Conservation (phyloP, 805 yeast species). For the Spathaspora gorwiae region DNA sequence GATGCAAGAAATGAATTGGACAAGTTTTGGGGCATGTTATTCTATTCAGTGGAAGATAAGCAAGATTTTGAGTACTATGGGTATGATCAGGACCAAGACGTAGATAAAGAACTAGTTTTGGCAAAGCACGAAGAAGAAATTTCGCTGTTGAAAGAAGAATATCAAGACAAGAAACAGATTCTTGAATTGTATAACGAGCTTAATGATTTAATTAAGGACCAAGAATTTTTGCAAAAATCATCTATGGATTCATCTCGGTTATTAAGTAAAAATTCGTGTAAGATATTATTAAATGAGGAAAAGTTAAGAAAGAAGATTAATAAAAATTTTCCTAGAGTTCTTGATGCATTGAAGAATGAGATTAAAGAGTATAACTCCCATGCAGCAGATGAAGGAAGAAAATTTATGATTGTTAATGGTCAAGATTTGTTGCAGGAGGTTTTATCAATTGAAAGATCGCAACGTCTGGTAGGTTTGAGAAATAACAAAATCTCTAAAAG, state of each 20-base stretch:
- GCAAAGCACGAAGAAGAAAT: conserved; percentile 64
- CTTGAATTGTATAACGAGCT: conserved; percentile 53
- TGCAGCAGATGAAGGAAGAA: conserved; percentile 14
- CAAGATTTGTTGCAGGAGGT: conserved; percentile 42
- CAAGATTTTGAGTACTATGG: conserved; percentile 40
- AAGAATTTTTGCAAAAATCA: conserved; percentile 58
- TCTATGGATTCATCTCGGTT: conserved; percentile 78
- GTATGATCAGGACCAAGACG: conserved; percentile 26
- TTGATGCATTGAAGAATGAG: conserved; percentile 46
- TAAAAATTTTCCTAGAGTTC: conserved; percentile 63
- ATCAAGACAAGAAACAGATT: conserved; percentile 49
- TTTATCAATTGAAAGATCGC: conserved; percentile 26
- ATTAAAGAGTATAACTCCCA: conserved; percentile 45
- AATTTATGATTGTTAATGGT: conserved; percentile 40
- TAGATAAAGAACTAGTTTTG: conserved; percentile 56
- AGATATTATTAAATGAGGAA: conserved; percentile 76
- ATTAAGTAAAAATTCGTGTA: conserved; percentile 69
- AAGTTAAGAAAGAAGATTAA: conserved; percentile 61
- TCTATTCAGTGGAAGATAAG: conserved; percentile 51
- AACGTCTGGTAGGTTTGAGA: conserved; percentile 1
- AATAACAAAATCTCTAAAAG: background rate
- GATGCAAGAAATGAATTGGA: conserved; percentile 58
- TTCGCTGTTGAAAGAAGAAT: conserved; percentile 44
- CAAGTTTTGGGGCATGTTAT: conserved; percentile 58
- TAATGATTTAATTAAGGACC: conserved; percentile 54